Evolutionary conservation across 2,329 filamentous ascomycete species (phyloP), one percentile per base, ranked within the genome.

Genomic region (Trichoderma sp.): DNA sequence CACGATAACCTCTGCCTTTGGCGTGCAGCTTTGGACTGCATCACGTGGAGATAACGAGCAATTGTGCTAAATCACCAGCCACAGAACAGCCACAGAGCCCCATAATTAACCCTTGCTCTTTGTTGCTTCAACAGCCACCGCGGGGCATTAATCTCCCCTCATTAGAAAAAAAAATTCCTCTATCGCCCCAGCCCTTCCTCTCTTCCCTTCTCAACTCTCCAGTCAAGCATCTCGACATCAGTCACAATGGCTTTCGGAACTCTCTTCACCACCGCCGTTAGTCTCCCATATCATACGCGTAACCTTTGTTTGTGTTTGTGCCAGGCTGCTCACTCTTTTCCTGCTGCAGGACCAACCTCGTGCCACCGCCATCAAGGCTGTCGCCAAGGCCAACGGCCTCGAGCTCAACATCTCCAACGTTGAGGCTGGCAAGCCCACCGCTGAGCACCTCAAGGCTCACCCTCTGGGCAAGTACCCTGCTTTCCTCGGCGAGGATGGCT

Each of bases 311-410:
- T 62, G 17, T 28, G 68, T 75, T 23, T 57, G 17, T 28, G 68
- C 74, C 71, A 66, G 68, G 58, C 73, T 74, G 72, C 72, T 70
- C 58, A 80, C 76, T 73, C 75, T 71, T 74, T 71, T 75, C 74
- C 73, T 75, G 73, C 74, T 73, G 73, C 81, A 98, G 95, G 89
- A 88, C 82, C 97, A 98, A 90, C 88, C 93, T 85, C 95, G 95
- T 88, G 93, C 92, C 84, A 93, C 92, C 80, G 91, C 91, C 83
- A 93, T 97, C 85, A 90, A 92, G 83, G 95, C 93, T 79, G 93
- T 98, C 81, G 96, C 96, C 79, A 98, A 99, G 92, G 94, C 94
- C 87, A 98, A 98, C 86, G 91, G 92, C 83, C 90, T 99, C 82
- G 94, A 98, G 76, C 84, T 99, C 78, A 94, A 98, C 85, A 84